Evolutionary conservation across 805 yeast species (phyloP).

Genomic region (Saccharomycopsis sp.): DNA sequence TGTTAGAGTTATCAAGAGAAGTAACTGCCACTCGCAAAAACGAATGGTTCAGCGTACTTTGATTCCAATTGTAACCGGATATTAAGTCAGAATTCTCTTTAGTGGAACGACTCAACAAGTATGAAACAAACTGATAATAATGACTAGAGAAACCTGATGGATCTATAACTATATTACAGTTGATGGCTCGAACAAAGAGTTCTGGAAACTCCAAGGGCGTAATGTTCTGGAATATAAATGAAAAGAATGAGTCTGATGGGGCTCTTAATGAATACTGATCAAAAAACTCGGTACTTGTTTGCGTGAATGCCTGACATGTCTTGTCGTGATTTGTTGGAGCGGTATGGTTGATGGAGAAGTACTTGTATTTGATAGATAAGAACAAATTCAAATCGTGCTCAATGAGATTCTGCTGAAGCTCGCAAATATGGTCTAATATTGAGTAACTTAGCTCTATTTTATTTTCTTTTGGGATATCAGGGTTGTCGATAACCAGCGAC

Average conservation of each 20-base stretch:
- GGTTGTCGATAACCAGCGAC: neutral
- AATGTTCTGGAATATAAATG: neutral
- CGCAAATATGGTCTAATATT: neutral
- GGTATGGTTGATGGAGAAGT: neutral
- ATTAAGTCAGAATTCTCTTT: constrained; percentile 8
- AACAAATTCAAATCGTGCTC: neutral
- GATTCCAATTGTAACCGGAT: constrained; percentile 10
- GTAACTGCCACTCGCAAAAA: neutral
- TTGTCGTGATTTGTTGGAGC: neutral
- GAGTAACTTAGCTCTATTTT: neutral
- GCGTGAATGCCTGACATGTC: neutral
- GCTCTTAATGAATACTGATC: neutral
- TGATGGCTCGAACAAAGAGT: constrained; percentile 1
- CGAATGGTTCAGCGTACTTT: neutral
- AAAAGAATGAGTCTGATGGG: neutral
- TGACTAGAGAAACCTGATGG: neutral
- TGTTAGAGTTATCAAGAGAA: neutral
- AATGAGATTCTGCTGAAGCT: neutral
- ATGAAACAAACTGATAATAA: constrained; percentile 3
- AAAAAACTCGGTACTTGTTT: neutral
- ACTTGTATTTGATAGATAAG: neutral
- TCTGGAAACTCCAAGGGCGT: neutral
- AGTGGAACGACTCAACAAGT: constrained; percentile 4
- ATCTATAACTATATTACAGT: constrained; percentile 12
- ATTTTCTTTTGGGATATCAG: neutral